Conservation (phyloP, 768 basidiomycete species). For the Boletus speciosus region DNA sequence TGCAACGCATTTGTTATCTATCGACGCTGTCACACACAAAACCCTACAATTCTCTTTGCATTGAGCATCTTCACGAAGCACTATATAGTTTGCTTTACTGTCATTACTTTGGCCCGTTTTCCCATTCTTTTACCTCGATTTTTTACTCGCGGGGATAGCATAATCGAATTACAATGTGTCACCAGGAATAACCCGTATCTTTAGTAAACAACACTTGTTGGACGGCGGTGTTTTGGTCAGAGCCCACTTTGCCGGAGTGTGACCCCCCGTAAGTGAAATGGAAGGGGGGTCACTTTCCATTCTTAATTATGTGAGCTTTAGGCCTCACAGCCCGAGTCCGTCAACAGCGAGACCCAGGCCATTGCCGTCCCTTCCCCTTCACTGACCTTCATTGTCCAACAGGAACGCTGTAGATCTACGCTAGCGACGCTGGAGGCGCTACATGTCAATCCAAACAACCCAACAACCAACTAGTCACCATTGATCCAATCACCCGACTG, state of each 20-base stretch:
- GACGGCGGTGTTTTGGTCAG: not conserved
- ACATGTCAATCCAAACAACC: slow-evolving; percentile 24
- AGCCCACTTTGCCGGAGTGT: not conserved
- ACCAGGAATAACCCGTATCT: not conserved
- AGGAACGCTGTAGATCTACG: slow-evolving; percentile 19
- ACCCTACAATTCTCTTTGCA: slow-evolving; percentile 22
- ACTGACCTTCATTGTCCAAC: slow-evolving; percentile 18
- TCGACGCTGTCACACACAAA: slow-evolving; percentile 23
- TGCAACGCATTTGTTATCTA: slow-evolving; percentile 36
- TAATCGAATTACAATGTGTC: slow-evolving; percentile 16
- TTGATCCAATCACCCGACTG: slow-evolving; percentile 65
- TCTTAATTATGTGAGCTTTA: slow-evolving; percentile 13
- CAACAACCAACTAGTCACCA: slow-evolving; percentile 41
- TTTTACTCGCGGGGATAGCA: slow-evolving; percentile 14
- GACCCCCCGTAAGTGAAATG: slow-evolving; percentile 18
- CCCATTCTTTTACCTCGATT: slow-evolving; percentile 6
- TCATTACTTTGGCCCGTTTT: slow-evolving; percentile 13
- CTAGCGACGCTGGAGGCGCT: slow-evolving; percentile 23
- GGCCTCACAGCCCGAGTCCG: slow-evolving; percentile 22
- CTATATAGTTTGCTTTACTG: slow-evolving; percentile 14
- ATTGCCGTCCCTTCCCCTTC: slow-evolving; percentile 14
- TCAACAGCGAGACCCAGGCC: slow-evolving; percentile 25
- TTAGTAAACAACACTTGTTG: too few relatives aligned
- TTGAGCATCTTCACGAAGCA: slow-evolving; percentile 26
- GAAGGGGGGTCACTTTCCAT: slow-evolving; percentile 14